These are phyloP conservation scores for Candida yuanshanica DNA, from an alignment of 805 yeast species.

Conservation along the genomic window DNA sequence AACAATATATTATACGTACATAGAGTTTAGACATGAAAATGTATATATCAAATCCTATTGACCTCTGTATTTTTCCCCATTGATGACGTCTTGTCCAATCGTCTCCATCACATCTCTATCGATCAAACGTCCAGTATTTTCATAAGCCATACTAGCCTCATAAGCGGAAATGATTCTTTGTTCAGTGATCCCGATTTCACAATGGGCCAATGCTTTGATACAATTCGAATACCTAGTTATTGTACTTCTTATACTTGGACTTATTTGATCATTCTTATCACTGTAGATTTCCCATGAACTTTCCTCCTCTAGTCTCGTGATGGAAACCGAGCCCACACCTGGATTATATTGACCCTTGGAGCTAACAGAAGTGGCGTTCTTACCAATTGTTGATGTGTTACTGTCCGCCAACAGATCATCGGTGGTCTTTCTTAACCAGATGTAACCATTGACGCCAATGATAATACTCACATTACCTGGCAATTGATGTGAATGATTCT, in stretches of 20 bases:
- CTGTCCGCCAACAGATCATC: slow-evolving; percentile 25
- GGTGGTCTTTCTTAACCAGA: slow-evolving; percentile 81
- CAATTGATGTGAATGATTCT: slow-evolving; percentile 80
- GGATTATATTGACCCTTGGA: slow-evolving; percentile 37
- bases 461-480: slow-evolving; percentile 93
- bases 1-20: neutral
- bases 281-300: slow-evolving; percentile 93
- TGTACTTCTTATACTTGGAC: slow-evolving; percentile 55
- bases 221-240: slow-evolving; percentile 85
- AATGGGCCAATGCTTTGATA: slow-evolving; percentile 70
- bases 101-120: slow-evolving; percentile 68
- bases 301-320: slow-evolving; percentile 87
- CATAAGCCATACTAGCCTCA: slow-evolving; percentile 81
- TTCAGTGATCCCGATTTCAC: slow-evolving; percentile 85
- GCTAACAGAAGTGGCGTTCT: slow-evolving; percentile 29
- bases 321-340: slow-evolving; percentile 58
- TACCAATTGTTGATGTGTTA: slow-evolving; percentile 23
- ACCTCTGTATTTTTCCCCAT: slow-evolving; percentile 74
- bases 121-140: slow-evolving; percentile 62
- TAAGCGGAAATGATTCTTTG: slow-evolving; percentile 74
- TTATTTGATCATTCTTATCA: slow-evolving; percentile 74
- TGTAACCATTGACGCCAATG: slow-evolving; percentile 89
- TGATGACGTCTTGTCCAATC: slow-evolving; percentile 67
- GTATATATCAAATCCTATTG: slow-evolving; percentile 6
- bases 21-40: neutral